These are phyloP conservation scores for Antitrichia curtipendula DNA, from an alignment of 225 moss, liverwort and hornwort genomes.

Conservation along the genomic window DNA sequence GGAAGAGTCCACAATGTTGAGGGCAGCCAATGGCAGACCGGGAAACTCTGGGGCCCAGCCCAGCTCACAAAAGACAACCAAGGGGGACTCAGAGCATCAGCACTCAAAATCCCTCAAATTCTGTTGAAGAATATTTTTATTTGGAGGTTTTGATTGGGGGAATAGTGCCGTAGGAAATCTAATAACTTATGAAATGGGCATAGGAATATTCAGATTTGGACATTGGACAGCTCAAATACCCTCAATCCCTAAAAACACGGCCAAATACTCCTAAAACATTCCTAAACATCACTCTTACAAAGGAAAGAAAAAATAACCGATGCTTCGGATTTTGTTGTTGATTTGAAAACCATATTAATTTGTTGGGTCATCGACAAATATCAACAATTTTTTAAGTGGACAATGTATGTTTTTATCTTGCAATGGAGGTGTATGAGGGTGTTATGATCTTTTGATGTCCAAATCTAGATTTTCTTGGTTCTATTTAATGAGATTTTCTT, in stretches of 20 bases:
- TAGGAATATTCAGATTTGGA: background rate
- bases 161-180: background rate
- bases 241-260: too few species aligned
- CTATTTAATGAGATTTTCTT: background rate
- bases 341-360: background rate
- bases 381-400: background rate
- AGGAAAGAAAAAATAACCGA: fast-evolving
- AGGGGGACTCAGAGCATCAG: background rate
- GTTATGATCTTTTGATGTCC: background rate
- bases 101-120: background rate
- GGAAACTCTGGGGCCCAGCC: background rate
- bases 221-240: background rate
- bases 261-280: background rate
- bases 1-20: background rate
- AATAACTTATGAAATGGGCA: background rate
- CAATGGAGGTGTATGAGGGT: background rate
- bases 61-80: background rate
- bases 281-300: background rate
- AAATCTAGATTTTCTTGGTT: too few species aligned
- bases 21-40: too few species aligned
- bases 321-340: background rate
- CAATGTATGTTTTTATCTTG: background rate
- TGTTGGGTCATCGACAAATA: background rate
- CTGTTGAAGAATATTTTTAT: background rate
- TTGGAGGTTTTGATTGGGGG: background rate